Evolutionary conservation across 345 rosid species (phyloP), one percentile per base, ranked within the genome.

Genomic region (Gossypium thurberi): DNA sequence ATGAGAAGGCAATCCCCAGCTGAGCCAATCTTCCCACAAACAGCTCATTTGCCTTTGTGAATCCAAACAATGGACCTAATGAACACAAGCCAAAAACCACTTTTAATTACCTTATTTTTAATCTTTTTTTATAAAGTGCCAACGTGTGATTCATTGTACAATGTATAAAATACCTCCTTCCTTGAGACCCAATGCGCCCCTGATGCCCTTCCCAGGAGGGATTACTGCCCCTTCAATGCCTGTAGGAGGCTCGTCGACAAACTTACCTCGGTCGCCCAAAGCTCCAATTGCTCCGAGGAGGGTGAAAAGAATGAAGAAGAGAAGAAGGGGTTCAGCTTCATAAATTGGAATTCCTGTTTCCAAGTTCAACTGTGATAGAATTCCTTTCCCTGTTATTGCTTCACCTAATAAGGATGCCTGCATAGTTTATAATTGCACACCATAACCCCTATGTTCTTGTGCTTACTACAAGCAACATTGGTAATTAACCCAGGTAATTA

Each of bases 251-350:
- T 94, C 97, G 50, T 94, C 98, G 9, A 94, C 95, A 69, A 94
- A 94, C 61, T 76, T 51, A 10, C 98, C 98, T 55, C 97, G 85
- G 84, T 94, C 98, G 15, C 97, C 98, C 11, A 92, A 80, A 60
- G 95, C 98, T 75, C 98, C 98, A 42, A 94, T 94, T 75, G 98
- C 98, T 73, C 98, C 98, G 17, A 94, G 90, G 69, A 94, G 69
- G 55, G 98, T 94, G 85, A 94, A 92, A 43, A 94, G 84, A 59
- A 94, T 94, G 85, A 94, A 94, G 90, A 94, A 94, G 6, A 94
- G 88, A 62, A 94, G 95, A 74, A 94, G 90, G 13, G 98, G 98
- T 74, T 94, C 98, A 8, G 98, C 98, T 79, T 94, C 98, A 74
- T 94, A 89, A 63, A 94, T 92, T 0, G 98, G 98, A 69, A 94